Percentiles rank a stretch among this genome's conserved stretches.
These are phyloP conservation scores for Uronychia binucleata DNA, from an alignment of 73 alveolate genomes.

Conservation along the genomic window DNA sequence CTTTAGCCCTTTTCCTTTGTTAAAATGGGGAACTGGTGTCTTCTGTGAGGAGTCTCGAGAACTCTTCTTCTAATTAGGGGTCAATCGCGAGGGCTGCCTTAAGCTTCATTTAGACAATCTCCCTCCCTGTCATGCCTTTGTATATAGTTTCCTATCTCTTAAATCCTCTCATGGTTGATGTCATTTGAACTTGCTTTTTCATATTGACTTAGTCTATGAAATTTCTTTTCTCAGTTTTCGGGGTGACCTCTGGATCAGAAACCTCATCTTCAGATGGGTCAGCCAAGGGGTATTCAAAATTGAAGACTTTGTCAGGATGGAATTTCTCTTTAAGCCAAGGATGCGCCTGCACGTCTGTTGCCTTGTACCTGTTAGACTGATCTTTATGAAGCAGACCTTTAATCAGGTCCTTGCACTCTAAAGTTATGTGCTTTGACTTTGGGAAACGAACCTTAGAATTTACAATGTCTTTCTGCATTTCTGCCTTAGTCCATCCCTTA, in stretches of 20 bases:
- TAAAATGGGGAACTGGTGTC: neutral
- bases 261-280: neutral
- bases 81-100: neutral
- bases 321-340: constrained; percentile 2
- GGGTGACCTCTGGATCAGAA: neutral
- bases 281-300: neutral
- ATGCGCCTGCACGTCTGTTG: neutral
- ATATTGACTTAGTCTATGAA: neutral
- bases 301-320: neutral
- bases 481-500: constrained; percentile 33
- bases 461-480: neutral
- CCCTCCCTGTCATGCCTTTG: neutral
- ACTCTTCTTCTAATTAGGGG: neutral
- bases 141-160: neutral
- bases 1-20: neutral
- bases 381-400: constrained; percentile 1
- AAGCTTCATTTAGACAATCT: neutral
- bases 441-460: neutral
- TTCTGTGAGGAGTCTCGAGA: neutral
- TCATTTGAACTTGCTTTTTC: neutral
- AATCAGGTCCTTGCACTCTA: neutral
- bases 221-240: neutral
- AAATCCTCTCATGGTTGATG: neutral
- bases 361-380: neutral
- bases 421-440: neutral